These are phyloP conservation scores for Trichosporon inkin DNA, from an alignment of 1,284 basidiomycete species.

Conservation along the genomic window DNA sequence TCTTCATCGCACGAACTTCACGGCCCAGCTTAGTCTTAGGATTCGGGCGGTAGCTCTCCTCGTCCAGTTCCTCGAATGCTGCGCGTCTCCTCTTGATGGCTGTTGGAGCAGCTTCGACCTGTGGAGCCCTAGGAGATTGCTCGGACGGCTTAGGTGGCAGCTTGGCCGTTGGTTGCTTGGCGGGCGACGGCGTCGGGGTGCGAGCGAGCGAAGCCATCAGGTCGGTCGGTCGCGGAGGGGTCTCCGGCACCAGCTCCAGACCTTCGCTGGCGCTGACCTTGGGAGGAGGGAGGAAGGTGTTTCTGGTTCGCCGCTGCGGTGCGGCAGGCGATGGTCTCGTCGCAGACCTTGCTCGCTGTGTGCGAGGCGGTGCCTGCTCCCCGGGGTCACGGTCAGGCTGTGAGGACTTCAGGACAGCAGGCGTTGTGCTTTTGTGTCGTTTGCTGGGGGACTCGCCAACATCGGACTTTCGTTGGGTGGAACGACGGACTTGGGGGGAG, in stretches of 20 bases:
- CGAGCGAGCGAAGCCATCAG: neutral
- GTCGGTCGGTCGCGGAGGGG: neutral
- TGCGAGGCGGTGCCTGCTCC: neutral
- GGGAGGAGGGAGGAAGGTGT: neutral
- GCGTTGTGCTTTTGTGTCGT: neutral
- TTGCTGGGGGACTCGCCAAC: neutral
- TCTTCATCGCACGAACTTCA: neutral
- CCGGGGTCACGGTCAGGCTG: neutral
- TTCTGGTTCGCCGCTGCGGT: neutral
- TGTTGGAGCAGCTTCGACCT: neutral
- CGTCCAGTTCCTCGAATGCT: conserved; percentile 7
- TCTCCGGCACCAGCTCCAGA: neutral
- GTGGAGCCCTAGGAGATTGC: neutral
- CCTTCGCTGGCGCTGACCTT: neutral
- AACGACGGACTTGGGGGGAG: neutral
- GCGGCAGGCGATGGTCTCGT: neutral
- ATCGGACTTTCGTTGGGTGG: neutral
- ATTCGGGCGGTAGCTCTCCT: conserved; percentile 17
- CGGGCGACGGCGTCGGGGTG: neutral
- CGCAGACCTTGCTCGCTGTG: neutral
- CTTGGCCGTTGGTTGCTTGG: neutral
- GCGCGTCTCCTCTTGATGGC: neutral
- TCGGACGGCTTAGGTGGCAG: neutral
- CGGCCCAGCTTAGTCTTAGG: conserved; percentile 5
- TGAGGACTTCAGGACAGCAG: neutral